Evolutionary conservation across 176 grass and related monocot genomes (phyloP), one percentile per base, ranked within the genome.

Genomic region (Carex scoparia): DNA sequence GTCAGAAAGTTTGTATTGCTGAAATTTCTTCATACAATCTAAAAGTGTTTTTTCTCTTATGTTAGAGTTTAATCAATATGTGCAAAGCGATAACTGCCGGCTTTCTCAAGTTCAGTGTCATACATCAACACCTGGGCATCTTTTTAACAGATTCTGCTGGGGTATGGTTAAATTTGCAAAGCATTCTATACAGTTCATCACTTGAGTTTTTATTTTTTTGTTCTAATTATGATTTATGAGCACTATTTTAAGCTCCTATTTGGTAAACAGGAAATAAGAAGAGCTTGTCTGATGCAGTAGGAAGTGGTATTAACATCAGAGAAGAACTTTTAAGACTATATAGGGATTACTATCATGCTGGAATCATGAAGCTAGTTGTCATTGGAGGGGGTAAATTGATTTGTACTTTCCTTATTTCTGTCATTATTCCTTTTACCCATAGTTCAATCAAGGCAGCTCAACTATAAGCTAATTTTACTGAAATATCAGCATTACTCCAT

Each of bases 81-180:
- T 94, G 70, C 96, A 98, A 95, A 98, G 65, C 23, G 96, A 98
- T 87, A 89, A 65, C 84, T 93, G 89, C 56, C 91, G 93, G 32
- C 91, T 98, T 82, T 79, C 70, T 69, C 96, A 98, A 84, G 85
- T 98, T 86, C 96, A 98, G 69, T 98, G 91, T 10, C 91, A 98
- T 79, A 95, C 90, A 86, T 95, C 91, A 42, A 83, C 84, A 68
- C 80, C 87, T 16, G 91, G 91, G 56, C 96, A 98, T 75, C 89
- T 86, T 73, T 98, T 95, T 79, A 98, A 98, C 84, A 87, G 93
- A 95, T 98, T 98, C 80, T 89, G 81, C 81, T 98, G 93, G 96
- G 96, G 96, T 98, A 98, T 88, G 86, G 55, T 49, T 53, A 14
- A 32, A 32, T 35, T 91, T 81, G 16, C 14, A 61, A 28, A 71